phyloP scores from a whole-genome alignment of 495 filamentous ascomycete species.

The Hypoxylon subgilvum region DNA sequence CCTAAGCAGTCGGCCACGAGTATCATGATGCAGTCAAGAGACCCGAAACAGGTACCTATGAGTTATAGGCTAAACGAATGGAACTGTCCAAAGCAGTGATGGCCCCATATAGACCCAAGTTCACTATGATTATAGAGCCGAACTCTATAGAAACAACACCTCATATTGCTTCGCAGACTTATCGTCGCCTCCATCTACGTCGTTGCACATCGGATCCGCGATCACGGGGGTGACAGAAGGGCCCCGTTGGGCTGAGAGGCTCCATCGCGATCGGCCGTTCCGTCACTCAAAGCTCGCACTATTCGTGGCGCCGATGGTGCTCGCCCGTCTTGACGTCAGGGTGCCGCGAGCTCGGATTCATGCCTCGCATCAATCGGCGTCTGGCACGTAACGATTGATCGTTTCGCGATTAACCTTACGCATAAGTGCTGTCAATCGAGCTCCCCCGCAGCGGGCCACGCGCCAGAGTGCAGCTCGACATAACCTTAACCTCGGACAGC shows the following conservation, averaged over 20 bases:
- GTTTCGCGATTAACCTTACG: constrained; percentile 17
- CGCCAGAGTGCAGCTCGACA: neutral
- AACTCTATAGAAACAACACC: neutral
- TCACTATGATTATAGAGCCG: too few species aligned
- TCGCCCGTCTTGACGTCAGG: constrained; percentile 30
- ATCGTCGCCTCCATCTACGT: constrained; percentile 19
- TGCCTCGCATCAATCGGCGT: constrained; percentile 28
- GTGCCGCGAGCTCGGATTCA: constrained; percentile 28
- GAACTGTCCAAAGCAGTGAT: too few species aligned
- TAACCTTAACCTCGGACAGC: too few species aligned
- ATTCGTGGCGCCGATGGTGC: constrained; percentile 15
- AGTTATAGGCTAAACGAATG: too few species aligned
- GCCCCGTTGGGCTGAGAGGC: constrained; percentile 6
- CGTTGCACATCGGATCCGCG: constrained; percentile 25
- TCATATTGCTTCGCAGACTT: neutral
- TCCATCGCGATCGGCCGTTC: constrained; percentile 20
- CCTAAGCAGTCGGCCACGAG: too few species aligned
- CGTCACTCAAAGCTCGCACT: constrained; percentile 1
- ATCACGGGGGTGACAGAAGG: constrained; percentile 12
- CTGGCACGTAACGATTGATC: constrained; percentile 1
- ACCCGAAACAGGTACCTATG: too few species aligned
- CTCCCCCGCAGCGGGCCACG: constrained; percentile 20
- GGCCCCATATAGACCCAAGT: too few species aligned
- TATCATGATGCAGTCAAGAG: too few species aligned
- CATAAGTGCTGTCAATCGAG: constrained; percentile 12